Conservation (phyloP, 345 rosid species). For the Carallia brachiata region DNA sequence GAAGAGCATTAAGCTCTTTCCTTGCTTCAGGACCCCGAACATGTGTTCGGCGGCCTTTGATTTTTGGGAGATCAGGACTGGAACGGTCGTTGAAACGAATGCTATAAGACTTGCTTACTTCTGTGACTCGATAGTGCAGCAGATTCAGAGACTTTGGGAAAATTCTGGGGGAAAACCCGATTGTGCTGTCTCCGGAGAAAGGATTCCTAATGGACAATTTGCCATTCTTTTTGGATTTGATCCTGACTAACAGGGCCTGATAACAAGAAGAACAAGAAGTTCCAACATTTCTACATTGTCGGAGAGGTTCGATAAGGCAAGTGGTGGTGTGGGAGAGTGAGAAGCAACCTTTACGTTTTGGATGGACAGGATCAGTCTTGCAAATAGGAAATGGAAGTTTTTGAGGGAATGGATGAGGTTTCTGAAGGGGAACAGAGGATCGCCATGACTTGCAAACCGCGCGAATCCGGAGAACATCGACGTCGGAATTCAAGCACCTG, state of each 20-base stretch:
- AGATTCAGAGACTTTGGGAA: conserved; percentile 20
- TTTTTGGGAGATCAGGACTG: not conserved
- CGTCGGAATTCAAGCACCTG: conserved; percentile 9
- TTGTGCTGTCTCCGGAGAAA: not conserved
- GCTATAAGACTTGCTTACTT: conserved; percentile 16
- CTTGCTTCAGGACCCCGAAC: not conserved
- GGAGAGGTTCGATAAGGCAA: conserved; percentile 9
- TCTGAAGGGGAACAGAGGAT: not conserved
- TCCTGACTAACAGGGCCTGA: not conserved
- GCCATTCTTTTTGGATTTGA: not conserved
- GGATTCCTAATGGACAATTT: not conserved
- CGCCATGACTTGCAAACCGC: conserved; percentile 34
- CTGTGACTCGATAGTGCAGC: conserved; percentile 19
- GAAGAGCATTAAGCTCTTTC: not conserved
- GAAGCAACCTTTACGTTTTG: not conserved
- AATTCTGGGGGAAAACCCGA: not conserved
- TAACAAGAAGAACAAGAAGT: conserved; percentile 3
- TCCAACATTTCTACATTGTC: too few relatives aligned
- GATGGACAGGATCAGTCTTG: not conserved
- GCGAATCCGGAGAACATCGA: conserved; percentile 24
- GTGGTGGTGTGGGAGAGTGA: not conserved
- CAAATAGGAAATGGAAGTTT: conserved; percentile 14
- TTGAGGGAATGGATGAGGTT: not conserved
- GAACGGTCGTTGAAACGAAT: not conserved
- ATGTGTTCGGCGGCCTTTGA: not conserved